phyloP scores from a whole-genome alignment of 2,329 filamentous ascomycete genomes.

The Aspergillaceae sp. region DNA sequence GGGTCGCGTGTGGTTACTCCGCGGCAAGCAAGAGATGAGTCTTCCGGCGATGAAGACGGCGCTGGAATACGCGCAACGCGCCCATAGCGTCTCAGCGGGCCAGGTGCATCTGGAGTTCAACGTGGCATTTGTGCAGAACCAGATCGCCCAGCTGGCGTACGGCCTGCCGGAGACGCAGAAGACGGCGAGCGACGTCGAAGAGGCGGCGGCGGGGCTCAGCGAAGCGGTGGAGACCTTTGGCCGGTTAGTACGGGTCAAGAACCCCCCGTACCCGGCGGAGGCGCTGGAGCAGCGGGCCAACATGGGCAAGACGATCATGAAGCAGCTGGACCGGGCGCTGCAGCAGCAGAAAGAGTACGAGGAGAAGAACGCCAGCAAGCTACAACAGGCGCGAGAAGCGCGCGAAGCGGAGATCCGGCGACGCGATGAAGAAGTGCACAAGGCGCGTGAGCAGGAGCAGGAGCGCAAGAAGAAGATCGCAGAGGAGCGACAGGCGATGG shows the following conservation, averaged over 20 bases:
- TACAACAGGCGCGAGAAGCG: conserved; percentile 68
- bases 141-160: conserved; percentile 76
- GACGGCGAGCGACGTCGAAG: conserved; percentile 69
- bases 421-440: conserved; percentile 67
- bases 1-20: conserved; percentile 77
- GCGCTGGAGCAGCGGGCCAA: conserved; percentile 92
- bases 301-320: conserved; percentile 93
- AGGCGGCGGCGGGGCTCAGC: conserved; percentile 71
- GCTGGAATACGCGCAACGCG: conserved; percentile 56
- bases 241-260: conserved; percentile 51
- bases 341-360: conserved; percentile 86
- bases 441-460: conserved; percentile 58
- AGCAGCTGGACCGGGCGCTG: conserved; percentile 78
- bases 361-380: conserved; percentile 80
- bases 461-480: conserved; percentile 72
- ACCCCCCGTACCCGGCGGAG: conserved; percentile 77
- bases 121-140: conserved; percentile 93
- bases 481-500: conserved; percentile 76
- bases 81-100: conserved; percentile 68
- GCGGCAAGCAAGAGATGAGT: conserved; percentile 61
- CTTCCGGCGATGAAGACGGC: conserved; percentile 55
- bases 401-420: conserved; percentile 71
- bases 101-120: conserved; percentile 95
- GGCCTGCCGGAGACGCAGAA: conserved; percentile 66
- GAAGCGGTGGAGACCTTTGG: conserved; percentile 67